Percentiles rank a stretch among this genome's conserved stretches.
phyloP scores from a whole-genome alignment of 1,284 basidiomycete genomes.

The Microbotryomycetes sp. region DNA sequence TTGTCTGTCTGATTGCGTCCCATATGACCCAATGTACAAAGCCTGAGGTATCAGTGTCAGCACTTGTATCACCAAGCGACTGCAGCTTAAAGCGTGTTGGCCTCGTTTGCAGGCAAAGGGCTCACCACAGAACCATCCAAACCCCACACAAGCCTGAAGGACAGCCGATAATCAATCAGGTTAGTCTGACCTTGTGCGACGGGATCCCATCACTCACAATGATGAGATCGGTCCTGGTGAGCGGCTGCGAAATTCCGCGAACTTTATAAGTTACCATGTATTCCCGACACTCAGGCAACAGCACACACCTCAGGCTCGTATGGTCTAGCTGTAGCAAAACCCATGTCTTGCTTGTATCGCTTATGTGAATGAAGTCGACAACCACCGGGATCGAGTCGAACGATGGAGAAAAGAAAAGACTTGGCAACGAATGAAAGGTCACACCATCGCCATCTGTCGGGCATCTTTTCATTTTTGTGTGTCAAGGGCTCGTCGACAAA shows the following conservation, averaged over 20 bases:
- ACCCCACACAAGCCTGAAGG: background rate
- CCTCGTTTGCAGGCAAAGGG: background rate
- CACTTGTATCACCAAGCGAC: too few relatives aligned
- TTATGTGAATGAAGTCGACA: too few relatives aligned
- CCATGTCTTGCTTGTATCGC: background rate
- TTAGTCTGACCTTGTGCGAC: background rate
- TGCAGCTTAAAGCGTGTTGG: background rate
- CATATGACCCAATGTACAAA: background rate
- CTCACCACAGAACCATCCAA: slow-evolving; percentile 1
- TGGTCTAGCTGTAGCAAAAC: slow-evolving; percentile 15
- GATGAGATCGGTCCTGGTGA: background rate
- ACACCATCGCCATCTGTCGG: too few relatives aligned
- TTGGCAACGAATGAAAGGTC: too few relatives aligned
- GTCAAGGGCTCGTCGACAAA: too few relatives aligned
- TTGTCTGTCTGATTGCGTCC: slow-evolving; percentile 4
- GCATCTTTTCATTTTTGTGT: too few relatives aligned
- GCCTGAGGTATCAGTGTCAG: background rate
- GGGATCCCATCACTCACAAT: background rate
- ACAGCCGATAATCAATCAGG: background rate
- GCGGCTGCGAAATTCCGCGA: slow-evolving; percentile 7
- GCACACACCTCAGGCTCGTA: slow-evolving; percentile 7
- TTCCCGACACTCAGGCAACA: too few relatives aligned
- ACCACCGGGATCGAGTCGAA: too few relatives aligned
- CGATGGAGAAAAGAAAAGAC: too few relatives aligned
- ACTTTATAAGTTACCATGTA: too few relatives aligned